These are phyloP conservation scores for Alternaria ethzedia DNA, from an alignment of 2,329 filamentous ascomycete species.

Conservation along the genomic window DNA sequence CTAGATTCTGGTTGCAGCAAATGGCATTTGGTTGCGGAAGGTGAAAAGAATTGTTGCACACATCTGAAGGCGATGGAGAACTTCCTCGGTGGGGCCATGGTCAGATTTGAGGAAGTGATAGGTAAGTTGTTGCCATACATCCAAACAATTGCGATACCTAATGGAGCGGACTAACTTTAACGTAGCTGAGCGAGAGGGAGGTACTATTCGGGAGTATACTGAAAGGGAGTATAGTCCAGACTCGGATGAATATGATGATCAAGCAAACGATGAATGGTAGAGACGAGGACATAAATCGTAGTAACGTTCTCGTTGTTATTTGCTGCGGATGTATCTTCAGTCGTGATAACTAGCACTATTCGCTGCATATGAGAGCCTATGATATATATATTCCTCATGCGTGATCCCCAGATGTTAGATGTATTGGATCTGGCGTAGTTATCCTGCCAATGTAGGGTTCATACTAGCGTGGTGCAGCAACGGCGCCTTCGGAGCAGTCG, in stretches of 20 bases:
- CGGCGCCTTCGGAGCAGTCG: background rate
- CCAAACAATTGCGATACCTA: background rate
- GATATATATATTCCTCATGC: background rate
- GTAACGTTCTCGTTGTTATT: background rate
- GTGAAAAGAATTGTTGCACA: background rate
- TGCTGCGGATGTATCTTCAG: background rate
- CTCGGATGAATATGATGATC: background rate
- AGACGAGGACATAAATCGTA: background rate
- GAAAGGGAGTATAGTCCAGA: background rate
- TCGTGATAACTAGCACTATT: background rate
- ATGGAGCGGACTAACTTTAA: background rate
- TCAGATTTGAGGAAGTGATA: background rate
- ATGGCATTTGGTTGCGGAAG: background rate
- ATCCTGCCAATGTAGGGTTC: background rate
- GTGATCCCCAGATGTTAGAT: background rate
- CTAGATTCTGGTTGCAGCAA: background rate
- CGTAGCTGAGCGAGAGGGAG: background rate
- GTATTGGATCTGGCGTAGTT: background rate
- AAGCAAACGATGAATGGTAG: background rate
- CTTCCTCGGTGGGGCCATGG: background rate
- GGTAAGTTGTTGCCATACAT: background rate
- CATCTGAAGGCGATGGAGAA: background rate
- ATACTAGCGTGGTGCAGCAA: background rate
- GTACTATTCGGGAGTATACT: background rate
- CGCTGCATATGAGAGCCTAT: background rate